Evolutionary conservation across 495 filamentous ascomycete genomes (phyloP), one percentile per base, ranked within the genome.

Genomic region (Annulohypoxylon nitens): DNA sequence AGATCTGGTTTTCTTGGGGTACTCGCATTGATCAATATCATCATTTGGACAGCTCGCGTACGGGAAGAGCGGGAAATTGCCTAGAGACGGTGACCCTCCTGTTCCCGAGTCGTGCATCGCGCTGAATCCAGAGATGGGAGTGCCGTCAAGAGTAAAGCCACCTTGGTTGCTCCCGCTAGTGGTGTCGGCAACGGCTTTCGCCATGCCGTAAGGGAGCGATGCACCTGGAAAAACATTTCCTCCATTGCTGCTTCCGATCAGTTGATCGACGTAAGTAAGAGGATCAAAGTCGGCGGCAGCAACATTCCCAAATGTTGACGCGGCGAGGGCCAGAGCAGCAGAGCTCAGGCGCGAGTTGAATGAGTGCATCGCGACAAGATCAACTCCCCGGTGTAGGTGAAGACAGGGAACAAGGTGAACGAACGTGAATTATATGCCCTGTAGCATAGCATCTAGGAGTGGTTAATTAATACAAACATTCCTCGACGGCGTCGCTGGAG

Each of bases 221-320:
- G 92, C 92, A 2, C 92, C 92, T 0, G 92, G 83, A 61, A 94
- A 94, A 16, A 93, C 90, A 85, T 93, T 91, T 5, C 91, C 91
- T 81, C 81, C 89, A 76, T 88, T 86, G 57, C 83, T 85, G 20
- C 84, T 86, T 25, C 89, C 88, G 62, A 91, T 89, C 33, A 91
- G 77, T 34, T 88, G 86, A 77, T 91, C 85, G 69, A 86, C 79
- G 59, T 82, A 85, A 1, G 68, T 64, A 16, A 86, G 73, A 48
- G 79, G 78, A 47, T 85, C 80, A 64, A 81, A 80, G 25, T 30
- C 50, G 25, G 61, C 60, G 36, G 76, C 79, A n/a, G 65, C 76
- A 61, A 51, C 50, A 54, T 33, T 67, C 25, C 63, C 45, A 33
- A 69, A 23, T 3, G 64, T 20, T 14, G 59, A 68, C 9, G 76